Percentiles rank a stretch among this genome's conserved stretches.
Evolutionary conservation across 305 asterid species (phyloP).

Genomic region (Solanum aculeatissimum): DNA sequence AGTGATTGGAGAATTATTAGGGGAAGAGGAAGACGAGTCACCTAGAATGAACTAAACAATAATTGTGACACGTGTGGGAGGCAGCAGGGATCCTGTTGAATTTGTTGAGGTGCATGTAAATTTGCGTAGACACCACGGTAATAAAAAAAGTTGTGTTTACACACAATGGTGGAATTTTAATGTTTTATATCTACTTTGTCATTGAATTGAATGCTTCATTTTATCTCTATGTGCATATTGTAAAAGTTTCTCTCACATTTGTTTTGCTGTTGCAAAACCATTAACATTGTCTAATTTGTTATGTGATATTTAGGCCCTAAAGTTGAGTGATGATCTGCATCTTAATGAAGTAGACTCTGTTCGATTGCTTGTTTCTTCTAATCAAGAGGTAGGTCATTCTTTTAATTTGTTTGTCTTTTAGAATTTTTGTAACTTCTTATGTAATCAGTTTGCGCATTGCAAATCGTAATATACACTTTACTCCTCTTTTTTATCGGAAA

Average conservation of each 20-base stretch:
- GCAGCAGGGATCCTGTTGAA: not conserved
- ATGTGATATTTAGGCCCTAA: constrained; percentile 48
- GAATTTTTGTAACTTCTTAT: not conserved
- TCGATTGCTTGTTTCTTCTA: constrained; percentile 70
- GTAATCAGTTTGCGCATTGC: not conserved
- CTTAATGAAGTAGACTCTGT: constrained; percentile 90
- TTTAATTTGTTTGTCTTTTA: not conserved
- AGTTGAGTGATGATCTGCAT: constrained; percentile 91
- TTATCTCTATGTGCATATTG: not conserved
- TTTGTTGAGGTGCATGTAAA: not conserved
- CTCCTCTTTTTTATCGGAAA: not conserved
- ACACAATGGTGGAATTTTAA: not conserved
- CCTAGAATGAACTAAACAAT: not conserved
- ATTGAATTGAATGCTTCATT: not conserved
- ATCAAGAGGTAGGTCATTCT: constrained; percentile 68
- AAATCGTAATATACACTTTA: not conserved
- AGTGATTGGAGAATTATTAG: not conserved
- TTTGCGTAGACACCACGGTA: not conserved
- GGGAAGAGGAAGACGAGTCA: not conserved
- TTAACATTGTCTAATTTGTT: not conserved
- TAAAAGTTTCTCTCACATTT: not conserved
- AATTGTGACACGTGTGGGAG: not conserved
- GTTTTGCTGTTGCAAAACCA: not conserved
- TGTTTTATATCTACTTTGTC: not conserved
- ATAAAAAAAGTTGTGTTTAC: not conserved